Percentiles rank a stretch among this genome's conserved stretches.
These are phyloP conservation scores for Pythium rhizo-oryzae DNA, from an alignment of 352 stramenopile species.

Conservation along the genomic window DNA sequence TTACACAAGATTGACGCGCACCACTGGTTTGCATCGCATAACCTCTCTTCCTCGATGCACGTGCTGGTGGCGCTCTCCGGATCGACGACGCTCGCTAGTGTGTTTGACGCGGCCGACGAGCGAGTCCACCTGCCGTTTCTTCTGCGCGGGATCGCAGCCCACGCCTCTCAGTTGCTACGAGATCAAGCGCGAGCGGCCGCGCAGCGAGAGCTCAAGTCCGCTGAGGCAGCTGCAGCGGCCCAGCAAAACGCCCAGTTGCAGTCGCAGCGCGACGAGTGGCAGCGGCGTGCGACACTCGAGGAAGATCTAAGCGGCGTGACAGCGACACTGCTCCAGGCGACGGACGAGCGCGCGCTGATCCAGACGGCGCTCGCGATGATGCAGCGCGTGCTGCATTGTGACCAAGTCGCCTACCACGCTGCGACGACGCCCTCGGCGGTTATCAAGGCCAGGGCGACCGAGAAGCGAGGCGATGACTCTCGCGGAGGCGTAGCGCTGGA, in stretches of 20 bases:
- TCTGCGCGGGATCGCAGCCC: background rate
- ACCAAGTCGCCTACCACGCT: conserved; percentile 15
- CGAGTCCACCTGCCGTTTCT: conserved; percentile 14
- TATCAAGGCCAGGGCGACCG: background rate
- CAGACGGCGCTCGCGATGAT: conserved; percentile 13
- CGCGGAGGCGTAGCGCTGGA: conserved; percentile 6
- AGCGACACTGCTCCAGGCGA: background rate
- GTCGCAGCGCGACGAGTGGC: too few relatives aligned
- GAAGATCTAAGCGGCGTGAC: conserved; percentile 10
- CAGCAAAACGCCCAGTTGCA: background rate
- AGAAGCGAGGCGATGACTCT: background rate
- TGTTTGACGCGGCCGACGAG: conserved; percentile 22
- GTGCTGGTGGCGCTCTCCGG: conserved; percentile 9
- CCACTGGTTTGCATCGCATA: conserved; percentile 2
- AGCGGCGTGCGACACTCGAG: conserved; percentile 1
- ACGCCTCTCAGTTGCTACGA: background rate
- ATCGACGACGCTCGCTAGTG: background rate
- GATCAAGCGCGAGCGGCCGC: background rate
- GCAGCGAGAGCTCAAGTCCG: background rate
- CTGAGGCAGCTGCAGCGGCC: background rate
- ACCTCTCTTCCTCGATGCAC: background rate
- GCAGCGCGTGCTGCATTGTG: conserved; percentile 13
- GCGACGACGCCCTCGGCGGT: background rate
- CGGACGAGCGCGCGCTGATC: conserved; percentile 12
- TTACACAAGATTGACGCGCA: conserved; percentile 8